phyloP scores from a whole-genome alignment of 2,329 filamentous ascomycete species.

The Ustulina deusta region DNA sequence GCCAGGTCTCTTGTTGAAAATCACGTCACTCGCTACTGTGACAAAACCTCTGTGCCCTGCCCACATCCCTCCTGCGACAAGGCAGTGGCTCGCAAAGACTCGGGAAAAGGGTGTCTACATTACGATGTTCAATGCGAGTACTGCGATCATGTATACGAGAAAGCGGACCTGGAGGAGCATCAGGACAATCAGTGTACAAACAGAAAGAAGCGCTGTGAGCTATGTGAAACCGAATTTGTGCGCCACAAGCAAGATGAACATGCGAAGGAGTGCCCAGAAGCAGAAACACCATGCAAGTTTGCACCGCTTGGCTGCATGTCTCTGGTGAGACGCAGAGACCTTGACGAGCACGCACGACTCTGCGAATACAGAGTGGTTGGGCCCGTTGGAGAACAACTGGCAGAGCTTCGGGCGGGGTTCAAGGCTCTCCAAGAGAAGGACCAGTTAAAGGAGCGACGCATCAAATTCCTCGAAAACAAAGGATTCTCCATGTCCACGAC shows the following conservation, averaged over 20 bases:
- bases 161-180: conserved; percentile 61
- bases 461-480: conserved; percentile 57
- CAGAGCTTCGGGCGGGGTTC: conserved; percentile 63
- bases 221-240: conserved; percentile 61
- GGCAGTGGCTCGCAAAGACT: conserved; percentile 63
- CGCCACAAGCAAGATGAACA: conserved; percentile 62
- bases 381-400: conserved; percentile 60
- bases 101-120: conserved; percentile 67
- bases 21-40: conserved; percentile 69
- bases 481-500: conserved; percentile 47
- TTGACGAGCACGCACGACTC: conserved; percentile 59
- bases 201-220: conserved; percentile 61
- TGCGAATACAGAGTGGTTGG: conserved; percentile 68
- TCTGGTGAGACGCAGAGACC: conserved; percentile 52
- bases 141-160: conserved; percentile 64
- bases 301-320: conserved; percentile 62
- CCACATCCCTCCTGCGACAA: conserved; percentile 65
- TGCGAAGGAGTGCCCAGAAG: conserved; percentile 60
- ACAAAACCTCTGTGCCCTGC: conserved; percentile 67
- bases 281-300: conserved; percentile 59
- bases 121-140: conserved; percentile 63
- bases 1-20: conserved; percentile 66
- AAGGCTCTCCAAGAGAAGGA: conserved; percentile 56
- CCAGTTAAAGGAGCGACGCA: conserved; percentile 56
- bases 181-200: conserved; percentile 59